Percentiles rank a stretch among this genome's conserved stretches.
Evolutionary conservation across 1,284 basidiomycete genomes (phyloP).

Genomic region (Puccinia coronata): DNA sequence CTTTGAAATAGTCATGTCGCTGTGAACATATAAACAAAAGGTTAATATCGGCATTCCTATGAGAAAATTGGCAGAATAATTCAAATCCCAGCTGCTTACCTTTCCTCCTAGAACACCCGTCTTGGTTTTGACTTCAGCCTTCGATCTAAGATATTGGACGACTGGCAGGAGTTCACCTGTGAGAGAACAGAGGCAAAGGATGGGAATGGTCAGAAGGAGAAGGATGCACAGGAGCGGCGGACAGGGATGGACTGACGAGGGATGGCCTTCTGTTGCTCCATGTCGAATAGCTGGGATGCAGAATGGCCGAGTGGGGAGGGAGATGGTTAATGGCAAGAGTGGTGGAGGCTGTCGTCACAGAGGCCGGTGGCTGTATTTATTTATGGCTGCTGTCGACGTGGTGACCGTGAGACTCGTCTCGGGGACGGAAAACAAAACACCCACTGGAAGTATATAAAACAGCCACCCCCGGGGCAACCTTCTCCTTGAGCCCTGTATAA

Average conservation of each 20-base stretch:
- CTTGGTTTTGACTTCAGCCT: slow-evolving; percentile 40
- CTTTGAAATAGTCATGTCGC: slow-evolving; percentile 61
- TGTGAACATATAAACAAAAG: not conserved
- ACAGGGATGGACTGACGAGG: slow-evolving; percentile 10
- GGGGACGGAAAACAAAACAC: slow-evolving; percentile 7
- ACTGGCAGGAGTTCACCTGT: slow-evolving; percentile 29
- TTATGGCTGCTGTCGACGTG: slow-evolving; percentile 7
- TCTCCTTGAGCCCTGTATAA: no score
- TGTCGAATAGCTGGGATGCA: not conserved
- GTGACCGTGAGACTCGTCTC: slow-evolving; percentile 2
- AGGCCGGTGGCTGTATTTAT: not conserved
- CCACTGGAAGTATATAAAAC: no score
- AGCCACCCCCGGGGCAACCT: not conserved
- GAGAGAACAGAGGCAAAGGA: not conserved
- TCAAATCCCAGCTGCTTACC: not conserved
- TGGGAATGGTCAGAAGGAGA: not conserved
- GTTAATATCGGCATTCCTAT: not conserved
- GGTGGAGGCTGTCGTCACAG: not conserved
- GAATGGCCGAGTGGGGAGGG: not conserved
- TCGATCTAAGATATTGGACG: slow-evolving; percentile 34
- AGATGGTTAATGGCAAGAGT: not conserved
- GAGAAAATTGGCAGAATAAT: not conserved
- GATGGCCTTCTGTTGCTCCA: slow-evolving; percentile 39
- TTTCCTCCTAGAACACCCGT: slow-evolving; percentile 41
- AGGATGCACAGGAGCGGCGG: not conserved